Base-by-base conservation (phyloP, 2,329 filamentous ascomycete species). In the Talaromyces albobiverticillius region DNA sequence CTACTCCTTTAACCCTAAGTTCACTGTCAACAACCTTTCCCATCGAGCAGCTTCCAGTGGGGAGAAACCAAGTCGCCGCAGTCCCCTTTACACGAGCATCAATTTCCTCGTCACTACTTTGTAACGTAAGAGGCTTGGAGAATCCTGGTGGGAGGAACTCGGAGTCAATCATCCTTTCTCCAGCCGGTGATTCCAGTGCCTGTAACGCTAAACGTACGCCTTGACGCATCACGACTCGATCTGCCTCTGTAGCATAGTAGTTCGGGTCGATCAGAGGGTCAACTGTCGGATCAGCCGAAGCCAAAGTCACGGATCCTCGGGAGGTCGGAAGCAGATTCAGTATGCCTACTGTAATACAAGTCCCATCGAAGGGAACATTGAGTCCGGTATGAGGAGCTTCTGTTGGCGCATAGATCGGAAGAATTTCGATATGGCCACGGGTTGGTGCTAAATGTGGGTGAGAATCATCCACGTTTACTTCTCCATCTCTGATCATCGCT, bases 181-280 rank as follows among this genome's bases (percentile, higher is more conserved):
- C 42, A 9, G 42, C 42, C 23, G 20, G 20, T 23, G 42, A 46
- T n/a, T 29, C 42, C 13, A 46, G 7, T n/a, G 42, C 42, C 10
- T 29, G 5, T 10, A 29, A 29, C 10, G 26, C 26, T 4, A 46
- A 20, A 20, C 42, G 20, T 10, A 46, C 42, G 11, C 50, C 50
- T 26, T 46, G 18, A 14, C 50, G 32, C 31, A 45, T 38, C 20
- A 53, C 32, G 16, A 40, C 32, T 11, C 23, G 32, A 4, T 54
- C 52, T 6, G 31, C 18, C 18, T 54, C 52, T 7, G 38, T 54
- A 2, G 46, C 46, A 14, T 42, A 38, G 13, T 42, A 43, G 16
- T 54, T 54, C 5, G 52, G 52, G 31, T 54, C 52, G 23, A 46
- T 48, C 8, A 50, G 18, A 11, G 52, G 52, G 8, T 34, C 8